Conservation (phyloP, 441 rosid genomes). For the Pelargonium australe region DNA sequence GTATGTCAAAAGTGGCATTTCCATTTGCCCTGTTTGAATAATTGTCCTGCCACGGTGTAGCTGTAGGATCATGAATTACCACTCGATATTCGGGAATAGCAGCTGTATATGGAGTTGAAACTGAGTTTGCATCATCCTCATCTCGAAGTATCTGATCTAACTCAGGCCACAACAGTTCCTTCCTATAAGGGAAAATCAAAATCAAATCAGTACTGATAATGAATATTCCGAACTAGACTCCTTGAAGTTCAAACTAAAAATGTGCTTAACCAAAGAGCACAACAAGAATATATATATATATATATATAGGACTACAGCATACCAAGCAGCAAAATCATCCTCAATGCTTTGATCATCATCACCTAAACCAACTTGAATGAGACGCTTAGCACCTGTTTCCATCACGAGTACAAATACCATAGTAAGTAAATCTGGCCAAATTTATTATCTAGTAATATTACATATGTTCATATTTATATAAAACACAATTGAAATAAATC, state of each 20-base stretch:
- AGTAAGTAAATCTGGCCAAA: background rate
- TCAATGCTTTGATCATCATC: conserved; percentile 97
- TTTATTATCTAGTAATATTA: too few species aligned
- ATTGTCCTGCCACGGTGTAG: conserved; percentile 28
- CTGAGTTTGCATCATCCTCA: conserved; percentile 57
- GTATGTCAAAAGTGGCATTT: conserved; percentile 51
- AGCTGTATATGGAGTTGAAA: conserved; percentile 69
- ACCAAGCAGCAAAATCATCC: conserved; percentile 95
- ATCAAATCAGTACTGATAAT: background rate
- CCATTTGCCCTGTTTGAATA: conserved; percentile 52
- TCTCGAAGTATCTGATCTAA: conserved; percentile 68
- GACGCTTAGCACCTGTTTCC: conserved; percentile 60
- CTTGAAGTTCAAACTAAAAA: too few species aligned
- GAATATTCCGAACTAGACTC: too few species aligned
- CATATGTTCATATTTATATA: too few species aligned
- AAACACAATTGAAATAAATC: too few species aligned
- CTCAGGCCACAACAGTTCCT: conserved; percentile 76
- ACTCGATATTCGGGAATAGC: conserved; percentile 60
- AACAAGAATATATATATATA: too few species aligned
- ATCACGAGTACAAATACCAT: background rate
- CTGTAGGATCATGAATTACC: conserved; percentile 52
- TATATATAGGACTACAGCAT: conserved; percentile 12
- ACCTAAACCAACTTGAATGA: conserved; percentile 72
- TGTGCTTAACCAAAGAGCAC: too few species aligned
- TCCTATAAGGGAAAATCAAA: conserved; percentile 36